These are phyloP conservation scores for Cicer cuneatum DNA, from an alignment of 306 rosid genomes.

Conservation along the genomic window DNA sequence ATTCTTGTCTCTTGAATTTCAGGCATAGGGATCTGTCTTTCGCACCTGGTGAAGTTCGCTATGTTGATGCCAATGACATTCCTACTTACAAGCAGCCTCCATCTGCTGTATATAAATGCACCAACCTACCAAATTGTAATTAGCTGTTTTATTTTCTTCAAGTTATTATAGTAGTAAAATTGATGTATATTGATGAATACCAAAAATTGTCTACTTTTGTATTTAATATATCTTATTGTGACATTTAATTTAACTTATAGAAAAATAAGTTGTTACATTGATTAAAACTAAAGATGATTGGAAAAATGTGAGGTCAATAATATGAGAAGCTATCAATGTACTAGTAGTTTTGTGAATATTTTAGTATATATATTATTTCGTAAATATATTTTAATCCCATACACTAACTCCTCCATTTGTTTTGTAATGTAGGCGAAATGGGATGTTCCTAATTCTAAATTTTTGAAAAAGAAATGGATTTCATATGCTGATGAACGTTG, in stretches of 20 bases:
- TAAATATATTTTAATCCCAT: too few species aligned
- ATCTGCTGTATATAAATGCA: slow-evolving; percentile 85
- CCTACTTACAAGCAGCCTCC: slow-evolving; percentile 88
- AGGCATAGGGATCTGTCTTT: slow-evolving; percentile 90
- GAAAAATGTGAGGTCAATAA: neutral
- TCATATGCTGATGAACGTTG: too few species aligned
- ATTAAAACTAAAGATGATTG: too few species aligned
- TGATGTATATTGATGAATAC: slow-evolving; percentile 3
- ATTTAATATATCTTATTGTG: neutral
- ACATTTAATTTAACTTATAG: neutral
- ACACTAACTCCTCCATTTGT: too few species aligned
- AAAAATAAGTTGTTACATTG: neutral
- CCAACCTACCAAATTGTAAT: slow-evolving; percentile 80
- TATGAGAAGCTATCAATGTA: too few species aligned
- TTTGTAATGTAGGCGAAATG: too few species aligned
- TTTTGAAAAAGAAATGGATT: too few species aligned
- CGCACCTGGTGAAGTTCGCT: slow-evolving; percentile 90
- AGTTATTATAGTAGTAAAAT: slow-evolving; percentile 2
- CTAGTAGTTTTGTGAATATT: too few species aligned
- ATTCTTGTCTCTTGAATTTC: slow-evolving; percentile 42
- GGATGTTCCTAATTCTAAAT: too few species aligned
- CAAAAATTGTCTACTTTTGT: slow-evolving; percentile 2
- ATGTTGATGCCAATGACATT: slow-evolving; percentile 73
- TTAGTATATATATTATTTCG: too few species aligned
- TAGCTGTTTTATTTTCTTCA: slow-evolving; percentile 30